Base-by-base conservation (phyloP, 768 basidiomycete genomes). In the Suillus sp. region DNA sequence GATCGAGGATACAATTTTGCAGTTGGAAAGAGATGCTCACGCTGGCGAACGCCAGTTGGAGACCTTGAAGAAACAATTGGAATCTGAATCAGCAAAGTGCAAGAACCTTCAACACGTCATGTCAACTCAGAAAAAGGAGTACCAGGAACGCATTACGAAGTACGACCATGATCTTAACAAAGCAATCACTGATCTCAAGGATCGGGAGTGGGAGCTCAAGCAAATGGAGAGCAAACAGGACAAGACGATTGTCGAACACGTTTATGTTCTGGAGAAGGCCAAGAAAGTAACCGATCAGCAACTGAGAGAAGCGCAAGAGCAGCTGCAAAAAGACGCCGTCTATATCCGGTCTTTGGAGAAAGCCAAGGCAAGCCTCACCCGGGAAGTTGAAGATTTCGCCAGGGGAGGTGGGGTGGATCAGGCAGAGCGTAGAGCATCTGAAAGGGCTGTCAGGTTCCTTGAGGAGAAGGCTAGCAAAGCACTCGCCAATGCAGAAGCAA, bases 201-300 rank as follows among this genome's bases (percentile, higher is more conserved):
- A 81, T 48, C 86, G 90, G 55, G 93, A 97, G 68, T 90, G 89
- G 85, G 92, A 96, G 62, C 84, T 93, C 66, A 92, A 88, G 67
- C 91, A 96, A 66, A 78, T 98, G 10, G 88, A 91, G 59, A 90
- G 92, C 3, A 87, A 84, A 71, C 91, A 97, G 71, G 94, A 98
- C 80, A 98, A 96, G 79, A 97, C 93, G n/a, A 96, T 97, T 64
- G 95, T 99, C 50, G 96, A 99, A 75, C 96, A 99, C 71, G 93
- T 97, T 30, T 90, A 99, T 72, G 96, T 98, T 34, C 83, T 96
- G 13, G 95, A 98, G 73, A 93, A 96, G 72, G 96, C 96, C 18
- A 99, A 98, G 75, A 88, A 88, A 40, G 88, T 96, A 62, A 96
- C 96, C 1, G 96, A 99, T 73, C 86, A 91, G 43, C 93, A 97